Percentiles rank a stretch among this genome's conserved stretches.
phyloP scores from a whole-genome alignment of 305 asterid species.

The Ajuga reptans region DNA sequence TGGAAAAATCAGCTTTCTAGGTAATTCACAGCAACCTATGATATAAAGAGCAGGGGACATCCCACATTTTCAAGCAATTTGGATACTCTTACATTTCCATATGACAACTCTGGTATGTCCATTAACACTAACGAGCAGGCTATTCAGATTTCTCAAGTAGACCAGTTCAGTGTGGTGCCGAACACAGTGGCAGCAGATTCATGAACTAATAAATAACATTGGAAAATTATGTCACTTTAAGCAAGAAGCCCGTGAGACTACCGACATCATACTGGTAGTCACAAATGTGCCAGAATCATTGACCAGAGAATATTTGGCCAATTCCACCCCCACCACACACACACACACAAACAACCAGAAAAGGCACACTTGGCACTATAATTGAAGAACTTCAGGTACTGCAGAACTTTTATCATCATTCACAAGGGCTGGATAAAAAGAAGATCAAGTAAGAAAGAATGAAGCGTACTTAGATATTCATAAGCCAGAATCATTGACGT shows the following conservation, averaged over 20 bases:
- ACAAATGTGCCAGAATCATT: background rate
- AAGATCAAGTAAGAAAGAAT: constrained; percentile 10
- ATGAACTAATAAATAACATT: background rate
- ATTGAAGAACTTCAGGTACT: background rate
- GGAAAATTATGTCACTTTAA: background rate
- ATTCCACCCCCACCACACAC: background rate
- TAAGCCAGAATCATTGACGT: constrained; percentile 96
- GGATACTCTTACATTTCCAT: background rate
- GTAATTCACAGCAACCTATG: background rate
- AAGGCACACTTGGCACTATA: background rate
- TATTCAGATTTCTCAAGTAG: background rate
- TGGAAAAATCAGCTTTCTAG: background rate
- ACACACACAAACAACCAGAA: background rate
- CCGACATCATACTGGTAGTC: background rate
- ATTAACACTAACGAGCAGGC: background rate
- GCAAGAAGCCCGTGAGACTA: background rate
- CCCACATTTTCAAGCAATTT: background rate
- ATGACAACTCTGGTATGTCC: background rate
- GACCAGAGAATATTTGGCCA: background rate
- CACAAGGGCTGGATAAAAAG: background rate
- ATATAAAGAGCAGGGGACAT: background rate
- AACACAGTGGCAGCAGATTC: background rate
- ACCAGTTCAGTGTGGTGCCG: background rate
- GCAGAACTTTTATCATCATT: background rate
- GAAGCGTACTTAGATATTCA: constrained; percentile 76